phyloP scores from a whole-genome alignment of 176 grass and related monocot genomes.

The Urochloa ruziziensis region DNA sequence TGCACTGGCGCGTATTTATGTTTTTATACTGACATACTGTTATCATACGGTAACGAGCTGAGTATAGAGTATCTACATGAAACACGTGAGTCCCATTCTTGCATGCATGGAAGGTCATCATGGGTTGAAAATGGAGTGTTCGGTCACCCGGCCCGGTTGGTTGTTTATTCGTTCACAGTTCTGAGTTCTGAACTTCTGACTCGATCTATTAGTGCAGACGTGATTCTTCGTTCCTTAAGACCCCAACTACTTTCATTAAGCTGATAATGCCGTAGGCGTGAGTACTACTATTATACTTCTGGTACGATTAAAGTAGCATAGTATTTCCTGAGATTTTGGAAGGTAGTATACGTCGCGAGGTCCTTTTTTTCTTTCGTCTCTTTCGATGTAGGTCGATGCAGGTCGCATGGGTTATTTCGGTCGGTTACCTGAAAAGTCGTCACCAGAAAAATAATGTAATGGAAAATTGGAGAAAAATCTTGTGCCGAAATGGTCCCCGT shows the following conservation, averaged over 20 bases:
- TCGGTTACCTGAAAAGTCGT: neutral
- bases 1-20: neutral
- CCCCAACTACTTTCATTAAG: neutral
- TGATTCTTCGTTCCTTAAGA: neutral
- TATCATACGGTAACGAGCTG: neutral
- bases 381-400: neutral
- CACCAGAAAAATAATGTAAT: neutral
- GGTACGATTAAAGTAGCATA: too few species aligned
- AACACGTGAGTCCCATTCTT: neutral
- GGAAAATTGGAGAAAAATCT: neutral
- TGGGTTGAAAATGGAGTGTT: neutral
- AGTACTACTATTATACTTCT: too few species aligned
- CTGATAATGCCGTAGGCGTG: neutral
- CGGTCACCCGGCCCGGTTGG: neutral
- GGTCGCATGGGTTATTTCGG: neutral
- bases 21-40: too few species aligned
- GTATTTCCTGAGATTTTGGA: too few species aligned
- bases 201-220: neutral
- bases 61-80: neutral
- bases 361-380: neutral
- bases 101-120: neutral
- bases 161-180: neutral
- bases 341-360: neutral
- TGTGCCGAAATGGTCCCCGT: neutral
- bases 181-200: too few species aligned